Evolutionary conservation across 2,329 filamentous ascomycete genomes (phyloP).

Genomic region (Fusarium staphyleae): DNA sequence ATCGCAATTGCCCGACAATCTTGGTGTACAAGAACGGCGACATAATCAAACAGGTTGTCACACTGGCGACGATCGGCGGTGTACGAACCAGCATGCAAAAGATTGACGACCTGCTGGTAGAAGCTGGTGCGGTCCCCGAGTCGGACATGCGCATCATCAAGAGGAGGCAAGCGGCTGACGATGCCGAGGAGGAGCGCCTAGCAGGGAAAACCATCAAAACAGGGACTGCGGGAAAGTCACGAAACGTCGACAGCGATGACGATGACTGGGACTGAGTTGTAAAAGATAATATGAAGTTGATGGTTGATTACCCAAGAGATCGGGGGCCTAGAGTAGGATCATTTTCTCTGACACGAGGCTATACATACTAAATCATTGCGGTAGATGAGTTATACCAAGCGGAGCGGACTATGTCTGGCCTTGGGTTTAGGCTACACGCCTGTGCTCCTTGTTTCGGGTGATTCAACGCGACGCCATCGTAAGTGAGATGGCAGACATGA

Average conservation of each 20-base stretch:
- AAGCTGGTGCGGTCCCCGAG: conserved; percentile 79
- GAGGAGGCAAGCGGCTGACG: conserved; percentile 65
- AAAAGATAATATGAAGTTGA: background rate
- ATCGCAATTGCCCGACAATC: conserved; percentile 93
- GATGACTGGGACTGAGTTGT: conserved; percentile 68
- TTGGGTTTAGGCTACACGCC: background rate
- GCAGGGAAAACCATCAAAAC: conserved; percentile 58
- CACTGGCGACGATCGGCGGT: conserved; percentile 79
- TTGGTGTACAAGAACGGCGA: conserved; percentile 92
- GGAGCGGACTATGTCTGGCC: too few relatives aligned
- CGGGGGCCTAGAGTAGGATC: background rate
- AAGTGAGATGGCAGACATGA: too few relatives aligned
- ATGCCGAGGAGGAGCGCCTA: conserved; percentile 65
- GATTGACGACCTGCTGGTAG: conserved; percentile 81
- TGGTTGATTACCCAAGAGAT: background rate
- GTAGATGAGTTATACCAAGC: background rate
- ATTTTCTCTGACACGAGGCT: too few relatives aligned
- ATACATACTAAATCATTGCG: background rate
- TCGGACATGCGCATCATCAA: conserved; percentile 80
- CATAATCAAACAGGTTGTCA: conserved; percentile 92
- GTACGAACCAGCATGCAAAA: conserved; percentile 73
- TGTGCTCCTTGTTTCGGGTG: too few relatives aligned
- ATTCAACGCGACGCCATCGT: too few relatives aligned
- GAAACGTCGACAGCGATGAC: conserved; percentile 59
- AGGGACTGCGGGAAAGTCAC: conserved; percentile 56